Evolutionary conservation across 345 rosid genomes (phyloP).

Genomic region (Euphorbia lathyris): DNA sequence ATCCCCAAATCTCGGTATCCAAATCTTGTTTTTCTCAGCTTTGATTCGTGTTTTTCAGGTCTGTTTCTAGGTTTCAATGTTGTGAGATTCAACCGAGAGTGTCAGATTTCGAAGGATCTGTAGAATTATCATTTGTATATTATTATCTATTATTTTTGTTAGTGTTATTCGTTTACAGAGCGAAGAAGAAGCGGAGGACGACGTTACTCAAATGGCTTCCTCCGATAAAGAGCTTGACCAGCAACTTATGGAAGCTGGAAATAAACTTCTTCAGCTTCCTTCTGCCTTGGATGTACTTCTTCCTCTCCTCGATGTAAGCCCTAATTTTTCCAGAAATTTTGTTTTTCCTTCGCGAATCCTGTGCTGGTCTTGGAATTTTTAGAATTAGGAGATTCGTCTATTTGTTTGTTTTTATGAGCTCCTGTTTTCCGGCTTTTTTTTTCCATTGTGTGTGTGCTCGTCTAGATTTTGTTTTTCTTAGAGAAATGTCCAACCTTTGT

Average conservation of each 20-base stretch:
- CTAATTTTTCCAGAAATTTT: neutral
- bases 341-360: no score
- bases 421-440: neutral
- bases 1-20: neutral
- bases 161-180: neutral
- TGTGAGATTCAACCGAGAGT: conserved; percentile 21
- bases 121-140: neutral
- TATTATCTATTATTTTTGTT: neutral
- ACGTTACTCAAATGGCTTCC: conserved; percentile 38
- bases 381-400: neutral
- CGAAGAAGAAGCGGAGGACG: neutral
- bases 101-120: conserved; percentile 30
- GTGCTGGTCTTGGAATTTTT: neutral
- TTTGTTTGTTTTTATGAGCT: neutral
- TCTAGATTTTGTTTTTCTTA: neutral
- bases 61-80: conserved; percentile 28
- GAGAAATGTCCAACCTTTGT: neutral
- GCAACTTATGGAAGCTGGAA: conserved; percentile 67
- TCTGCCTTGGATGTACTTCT: conserved; percentile 68
- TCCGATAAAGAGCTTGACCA: conserved; percentile 62
- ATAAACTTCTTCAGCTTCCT: conserved; percentile 65
- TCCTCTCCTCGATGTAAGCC: conserved; percentile 72
- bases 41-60: conserved; percentile 13
- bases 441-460: neutral
- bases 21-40: conserved; percentile 8